Evolutionary conservation across 768 basidiomycete species (phyloP), one percentile per base, ranked within the genome.

Genomic region (Candolleomyces aberdarensis): DNA sequence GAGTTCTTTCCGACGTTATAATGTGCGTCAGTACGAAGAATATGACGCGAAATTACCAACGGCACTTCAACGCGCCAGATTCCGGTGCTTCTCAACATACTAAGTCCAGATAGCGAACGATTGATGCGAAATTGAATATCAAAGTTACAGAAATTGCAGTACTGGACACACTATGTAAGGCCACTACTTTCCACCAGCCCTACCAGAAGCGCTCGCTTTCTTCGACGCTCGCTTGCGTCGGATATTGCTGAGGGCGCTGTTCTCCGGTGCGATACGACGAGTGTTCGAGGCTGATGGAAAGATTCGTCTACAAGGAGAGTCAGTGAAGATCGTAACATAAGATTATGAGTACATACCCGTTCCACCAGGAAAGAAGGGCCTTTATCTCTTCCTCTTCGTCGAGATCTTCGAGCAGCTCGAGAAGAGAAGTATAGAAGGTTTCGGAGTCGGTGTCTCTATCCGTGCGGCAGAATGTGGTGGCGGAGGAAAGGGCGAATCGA

Each of bases 401-500:
- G 2, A 10, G 52, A 7, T 54, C 52, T 32, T 54, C 52, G 2
- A 54, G 32, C 17, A 54, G 10, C 17, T 54, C 52, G 13, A 54
- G 3, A 10, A 32, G 11, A 9, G 52, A 54, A 13, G 52, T 54
- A 36, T 54, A 54, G 8, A 54, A 54, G 3, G 52, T 54, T 22
- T 54, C 52, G 19, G 52, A 54, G 10, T 54, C 52, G 20, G 52
- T 54, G 10, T 54, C 52, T 26, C 20, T 29, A 10, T 56, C 55
- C 10, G 55, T 58, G 6, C 57, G 46, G 3, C 13, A 58, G 20
- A 58, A 58, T 3, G 20, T 32, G 1, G 8, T 17, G 1, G 57
- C 36, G 36, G 48, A 58, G 1, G 57, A 32, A 2, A 58, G 47
- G n/a, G 57, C 40, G 22, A 58, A 58, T 20, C 57, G 57, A n/a